Percentiles rank a stretch among this genome's conserved stretches.
phyloP scores from a whole-genome alignment of 2,329 filamentous ascomycete genomes.

The Fusarium sp. region DNA sequence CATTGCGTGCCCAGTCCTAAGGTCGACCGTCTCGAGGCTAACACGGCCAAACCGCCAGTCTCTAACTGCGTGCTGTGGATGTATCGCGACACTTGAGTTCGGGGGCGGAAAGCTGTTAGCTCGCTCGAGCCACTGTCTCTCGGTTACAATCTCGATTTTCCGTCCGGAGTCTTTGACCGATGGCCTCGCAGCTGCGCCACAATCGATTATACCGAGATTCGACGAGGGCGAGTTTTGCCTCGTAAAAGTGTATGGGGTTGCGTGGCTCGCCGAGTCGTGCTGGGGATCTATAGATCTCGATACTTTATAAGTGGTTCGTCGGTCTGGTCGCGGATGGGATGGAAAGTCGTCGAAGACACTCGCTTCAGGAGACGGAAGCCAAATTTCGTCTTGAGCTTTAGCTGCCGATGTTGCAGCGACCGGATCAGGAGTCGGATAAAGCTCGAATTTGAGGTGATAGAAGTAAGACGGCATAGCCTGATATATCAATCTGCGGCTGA shows the following conservation, averaged over 20 bases:
- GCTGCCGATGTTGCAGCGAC: slow-evolving; percentile 13
- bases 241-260: not conserved
- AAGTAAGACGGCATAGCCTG: slow-evolving; percentile 68
- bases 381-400: slow-evolving; percentile 48
- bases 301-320: slow-evolving; percentile 26
- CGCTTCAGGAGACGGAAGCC: slow-evolving; percentile 59
- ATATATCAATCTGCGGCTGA: not conserved
- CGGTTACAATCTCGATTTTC: slow-evolving; percentile 51
- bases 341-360: slow-evolving; percentile 67
- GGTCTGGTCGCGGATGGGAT: slow-evolving; percentile 52
- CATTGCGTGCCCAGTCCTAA: slow-evolving; percentile 51
- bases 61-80: slow-evolving; percentile 58
- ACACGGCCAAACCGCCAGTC: slow-evolving; percentile 89
- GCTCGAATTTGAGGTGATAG: slow-evolving; percentile 73
- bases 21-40: slow-evolving; percentile 82
- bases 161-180: slow-evolving; percentile 40
- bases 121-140: slow-evolving; percentile 53
- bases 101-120: slow-evolving; percentile 55
- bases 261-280: not conserved
- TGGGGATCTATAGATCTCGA: slow-evolving; percentile 4
- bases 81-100: slow-evolving; percentile 54
- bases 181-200: slow-evolving; percentile 54
- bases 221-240: slow-evolving; percentile 17
- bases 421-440: slow-evolving; percentile 62
- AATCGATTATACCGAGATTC: slow-evolving; percentile 57